phyloP scores from a whole-genome alignment of 345 rosid species.

The Isatis tinctoria region DNA sequence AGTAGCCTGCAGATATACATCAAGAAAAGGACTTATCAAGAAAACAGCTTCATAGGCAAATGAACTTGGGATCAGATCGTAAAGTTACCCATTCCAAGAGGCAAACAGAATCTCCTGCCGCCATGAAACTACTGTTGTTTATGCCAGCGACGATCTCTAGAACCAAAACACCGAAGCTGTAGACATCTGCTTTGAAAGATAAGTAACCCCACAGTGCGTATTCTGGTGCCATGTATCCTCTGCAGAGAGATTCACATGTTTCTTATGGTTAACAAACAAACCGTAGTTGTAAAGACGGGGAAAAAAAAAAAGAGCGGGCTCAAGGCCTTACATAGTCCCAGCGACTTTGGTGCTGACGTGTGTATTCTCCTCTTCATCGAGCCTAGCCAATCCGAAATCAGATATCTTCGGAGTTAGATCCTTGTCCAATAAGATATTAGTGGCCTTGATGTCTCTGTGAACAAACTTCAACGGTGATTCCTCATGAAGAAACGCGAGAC shows the following conservation, averaged over 20 bases:
- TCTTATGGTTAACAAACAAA: constrained; percentile 13
- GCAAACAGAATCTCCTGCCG: constrained; percentile 38
- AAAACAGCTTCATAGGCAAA: background rate
- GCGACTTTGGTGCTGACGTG: constrained; percentile 64
- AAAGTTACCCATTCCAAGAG: constrained; percentile 52
- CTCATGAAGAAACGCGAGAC: constrained; percentile 56
- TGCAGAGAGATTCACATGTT: constrained; percentile 20
- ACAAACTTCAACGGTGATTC: constrained; percentile 58
- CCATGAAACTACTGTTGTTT: constrained; percentile 41
- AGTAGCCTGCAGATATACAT: constrained; percentile 36
- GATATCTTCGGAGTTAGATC: constrained; percentile 57
- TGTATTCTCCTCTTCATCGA: constrained; percentile 47
- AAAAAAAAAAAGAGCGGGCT: background rate
- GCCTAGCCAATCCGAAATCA: constrained; percentile 64
- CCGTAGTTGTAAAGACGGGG: background rate
- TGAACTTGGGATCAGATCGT: background rate
- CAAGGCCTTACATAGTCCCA: constrained; percentile 47
- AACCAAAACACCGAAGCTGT: constrained; percentile 57
- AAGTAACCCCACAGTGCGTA: constrained; percentile 64
- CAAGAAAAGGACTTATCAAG: background rate
- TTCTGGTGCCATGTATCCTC: constrained; percentile 67
- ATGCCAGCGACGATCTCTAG: constrained; percentile 54
- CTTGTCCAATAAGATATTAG: constrained; percentile 48
- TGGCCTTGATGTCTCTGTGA: constrained; percentile 64
- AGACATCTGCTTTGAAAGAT: constrained; percentile 59